Evolutionary conservation across 2,329 filamentous ascomycete species (phyloP).

Genomic region (Berkeleyomyces basicola): DNA sequence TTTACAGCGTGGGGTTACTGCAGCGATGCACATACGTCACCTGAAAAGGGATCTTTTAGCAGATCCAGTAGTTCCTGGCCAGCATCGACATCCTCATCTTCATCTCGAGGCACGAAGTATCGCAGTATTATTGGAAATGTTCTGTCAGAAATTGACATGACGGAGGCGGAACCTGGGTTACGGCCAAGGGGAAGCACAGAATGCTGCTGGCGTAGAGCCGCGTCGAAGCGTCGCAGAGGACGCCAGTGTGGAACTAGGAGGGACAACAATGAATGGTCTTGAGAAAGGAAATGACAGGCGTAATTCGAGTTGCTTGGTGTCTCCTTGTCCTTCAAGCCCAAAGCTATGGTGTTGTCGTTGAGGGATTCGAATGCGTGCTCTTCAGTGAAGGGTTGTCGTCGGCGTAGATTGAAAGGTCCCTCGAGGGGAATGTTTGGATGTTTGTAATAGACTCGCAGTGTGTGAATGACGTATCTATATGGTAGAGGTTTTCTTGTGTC

Average conservation of each 20-base stretch:
- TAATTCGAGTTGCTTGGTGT: too few relatives aligned
- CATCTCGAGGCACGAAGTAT: constrained; percentile 3
- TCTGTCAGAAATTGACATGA: neutral
- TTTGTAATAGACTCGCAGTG: too few relatives aligned
- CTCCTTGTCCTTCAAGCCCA: too few relatives aligned
- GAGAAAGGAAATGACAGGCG: neutral
- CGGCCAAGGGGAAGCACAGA: neutral
- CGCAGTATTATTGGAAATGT: constrained; percentile 2
- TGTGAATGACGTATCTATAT: too few relatives aligned
- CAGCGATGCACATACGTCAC: constrained; percentile 23
- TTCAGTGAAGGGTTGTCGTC: too few relatives aligned
- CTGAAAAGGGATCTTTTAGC: constrained; percentile 34
- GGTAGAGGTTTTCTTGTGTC: too few relatives aligned
- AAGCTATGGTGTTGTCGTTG: too few relatives aligned
- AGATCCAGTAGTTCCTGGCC: constrained; percentile 31
- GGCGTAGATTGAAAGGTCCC: too few relatives aligned
- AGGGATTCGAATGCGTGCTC: too few relatives aligned
- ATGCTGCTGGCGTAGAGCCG: neutral
- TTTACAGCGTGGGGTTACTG: neutral
- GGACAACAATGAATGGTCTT: neutral
- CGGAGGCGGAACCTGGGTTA: neutral
- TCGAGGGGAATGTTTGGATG: too few relatives aligned
- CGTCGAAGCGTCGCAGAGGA: neutral
- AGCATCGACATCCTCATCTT: constrained; percentile 17
- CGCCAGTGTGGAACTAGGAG: neutral